Evolutionary conservation across 2,329 filamentous ascomycete species (phyloP).

Genomic region (Huntiella savannae): DNA sequence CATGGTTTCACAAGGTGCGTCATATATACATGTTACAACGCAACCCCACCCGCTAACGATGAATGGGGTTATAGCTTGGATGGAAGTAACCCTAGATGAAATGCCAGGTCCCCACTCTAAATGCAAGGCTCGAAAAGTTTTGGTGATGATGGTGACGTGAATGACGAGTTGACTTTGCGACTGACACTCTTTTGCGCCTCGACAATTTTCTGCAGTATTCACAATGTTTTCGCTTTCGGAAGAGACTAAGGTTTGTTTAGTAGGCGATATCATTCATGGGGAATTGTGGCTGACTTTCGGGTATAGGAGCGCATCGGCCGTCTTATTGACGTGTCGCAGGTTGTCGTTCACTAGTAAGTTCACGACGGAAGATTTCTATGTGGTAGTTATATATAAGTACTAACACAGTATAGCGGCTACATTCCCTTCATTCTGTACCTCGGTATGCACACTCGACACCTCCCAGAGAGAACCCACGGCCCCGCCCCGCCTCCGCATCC

Average conservation of each 20-base stretch:
- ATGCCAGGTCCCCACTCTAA: slow-evolving; percentile 2
- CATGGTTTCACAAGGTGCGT: slow-evolving; percentile 7
- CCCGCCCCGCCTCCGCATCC: not conserved
- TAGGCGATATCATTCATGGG: not conserved
- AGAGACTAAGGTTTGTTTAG: slow-evolving; percentile 66
- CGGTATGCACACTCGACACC: slow-evolving; percentile 34
- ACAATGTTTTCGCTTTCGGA: slow-evolving; percentile 59
- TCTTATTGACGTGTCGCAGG: slow-evolving; percentile 83
- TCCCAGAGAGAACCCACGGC: not conserved
- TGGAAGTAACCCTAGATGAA: not conserved
- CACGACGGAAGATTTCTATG: not conserved
- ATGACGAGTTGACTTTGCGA: not conserved
- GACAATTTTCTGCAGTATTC: not conserved
- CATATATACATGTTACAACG: not conserved
- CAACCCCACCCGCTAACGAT: not conserved
- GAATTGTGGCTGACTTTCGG: not conserved
- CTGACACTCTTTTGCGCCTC: not conserved
- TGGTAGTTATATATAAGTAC: not conserved
- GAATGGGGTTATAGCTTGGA: not conserved
- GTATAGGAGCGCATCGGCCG: slow-evolving; percentile 86
- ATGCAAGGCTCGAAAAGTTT: slow-evolving; percentile 11
- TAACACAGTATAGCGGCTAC: slow-evolving; percentile 49
- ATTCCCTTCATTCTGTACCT: slow-evolving; percentile 93
- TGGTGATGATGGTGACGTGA: not conserved
- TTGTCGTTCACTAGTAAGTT: slow-evolving; percentile 86